Base-by-base conservation (phyloP, 2,329 filamentous ascomycete genomes). In the Fusarium multiceps region DNA sequence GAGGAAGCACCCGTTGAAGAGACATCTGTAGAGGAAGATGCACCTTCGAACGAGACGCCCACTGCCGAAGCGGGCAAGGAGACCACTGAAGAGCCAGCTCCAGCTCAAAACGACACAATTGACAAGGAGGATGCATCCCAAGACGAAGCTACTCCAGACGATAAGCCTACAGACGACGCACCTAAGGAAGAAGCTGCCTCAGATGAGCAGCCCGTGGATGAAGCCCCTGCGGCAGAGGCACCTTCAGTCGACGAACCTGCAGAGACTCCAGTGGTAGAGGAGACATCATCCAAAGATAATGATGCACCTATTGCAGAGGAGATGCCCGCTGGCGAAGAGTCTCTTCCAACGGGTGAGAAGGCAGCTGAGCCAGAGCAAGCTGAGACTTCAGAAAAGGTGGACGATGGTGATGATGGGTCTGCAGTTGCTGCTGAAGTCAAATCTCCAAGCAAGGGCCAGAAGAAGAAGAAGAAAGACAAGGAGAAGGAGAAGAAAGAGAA, bases 401-500 rank as follows among this genome's bases (percentile, higher is more conserved):
- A 53, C 11, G 55, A 54, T 46, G 68, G 48, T 32, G 59, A 48
- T 55, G 63, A 72, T 14, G 68, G 68, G 23, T 46, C 54, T 40
- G 34, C 48, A 63, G 55, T 40, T 48, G 18, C 55, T 10, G 16
- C 46, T 40, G 56, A 59, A 32, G 56, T 47, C 18, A 75, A 72
- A 50, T 7, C 49, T 42, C 68, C 63, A 45, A 57, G n/a, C n/a
- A 76, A 74, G 56, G 73, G 53, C 14, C 43, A 58, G n/a, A 73
- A 71, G 45, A 67, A 66, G 50, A 73, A 72, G 55, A 63, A 72
- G n/a, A 71, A 74, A 45, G 55, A 70, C 48, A 90, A 90, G 9
- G 37, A 70, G 18, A 43, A 64, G 21, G 56, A 73, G 40, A 46
- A 69, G 48, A 68, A 71, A 30, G 42, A 60, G n/a, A 68, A 69